Base-by-base conservation (phyloP, 768 basidiomycete species). In the Xerocomellus chrysenteron region DNA sequence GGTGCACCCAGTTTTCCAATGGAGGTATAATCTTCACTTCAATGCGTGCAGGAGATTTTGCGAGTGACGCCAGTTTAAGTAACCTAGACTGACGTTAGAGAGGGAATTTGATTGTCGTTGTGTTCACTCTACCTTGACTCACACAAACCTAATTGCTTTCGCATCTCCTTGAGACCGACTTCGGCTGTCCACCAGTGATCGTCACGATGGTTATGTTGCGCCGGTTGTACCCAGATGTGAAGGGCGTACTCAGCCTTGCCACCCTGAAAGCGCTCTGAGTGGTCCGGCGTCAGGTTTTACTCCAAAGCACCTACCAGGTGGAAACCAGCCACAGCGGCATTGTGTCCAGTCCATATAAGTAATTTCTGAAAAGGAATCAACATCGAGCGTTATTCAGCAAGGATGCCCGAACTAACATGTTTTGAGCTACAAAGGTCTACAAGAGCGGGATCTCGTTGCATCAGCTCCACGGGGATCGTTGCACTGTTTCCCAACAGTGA, bases 1-100 rank as follows among this genome's bases (percentile, higher is more conserved):
- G 73, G 60, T 84, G 82, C 7, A 80, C 78, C 70, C 81, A 77
- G 46, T 72, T 76, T 32, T 84, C 80, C 21, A 81, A 64, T 13
- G 74, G 70, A 4, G 68, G 59, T 21, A 78, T 71, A 13, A 76
- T 68, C 21, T 73, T 69, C 1, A 81, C 69, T 0, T 74, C 74
- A 10, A 78, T 60, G 45, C 78, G 77, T 11, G 66, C 55, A 0
- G 74, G 71, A 2, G 72, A 56, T 2, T 67, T 56, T 5, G 73
- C 73, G 28, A 79, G 57, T 49, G 74, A 57, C 28, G 72, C 70
- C 21, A 83, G 57, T 59, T 75, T 76, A 24, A 59, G 62, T 33
- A 79, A 59, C 50, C 79, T 80, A 11, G 32, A 49, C 17, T 11
- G 16, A 50, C 1, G 40, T 45, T 21, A 37, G 39, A 47, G 6